Evolutionary conservation across 106 monocot genomes (phyloP).

Genomic region (Allium fistulosum): DNA sequence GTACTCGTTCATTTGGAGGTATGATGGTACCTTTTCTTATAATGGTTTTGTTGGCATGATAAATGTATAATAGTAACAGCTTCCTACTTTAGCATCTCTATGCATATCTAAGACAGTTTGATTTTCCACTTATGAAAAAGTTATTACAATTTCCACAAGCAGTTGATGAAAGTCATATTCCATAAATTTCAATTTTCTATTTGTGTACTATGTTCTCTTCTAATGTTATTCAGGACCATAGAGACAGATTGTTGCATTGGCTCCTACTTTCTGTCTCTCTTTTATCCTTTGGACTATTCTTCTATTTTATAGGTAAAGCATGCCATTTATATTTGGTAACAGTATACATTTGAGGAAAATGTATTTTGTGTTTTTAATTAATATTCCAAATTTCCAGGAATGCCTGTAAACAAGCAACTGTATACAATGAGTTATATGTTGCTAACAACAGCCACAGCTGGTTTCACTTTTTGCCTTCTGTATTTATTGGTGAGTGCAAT

Average conservation of each 20-base stretch:
- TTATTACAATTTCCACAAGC: too few relatives aligned
- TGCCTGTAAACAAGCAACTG: slow-evolving; percentile 72
- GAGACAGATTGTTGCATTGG: slow-evolving; percentile 46
- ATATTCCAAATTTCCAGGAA: slow-evolving; percentile 25
- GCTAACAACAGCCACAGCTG: slow-evolving; percentile 60
- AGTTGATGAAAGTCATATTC: too few relatives aligned
- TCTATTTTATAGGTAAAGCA: slow-evolving; percentile 40
- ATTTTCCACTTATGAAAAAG: too few relatives aligned
- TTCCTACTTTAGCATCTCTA: too few relatives aligned
- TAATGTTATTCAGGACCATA: slow-evolving; percentile 50
- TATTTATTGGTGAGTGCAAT: slow-evolving; percentile 49
- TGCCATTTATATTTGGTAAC: not conserved
- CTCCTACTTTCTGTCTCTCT: slow-evolving; percentile 39
- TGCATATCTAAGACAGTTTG: too few relatives aligned
- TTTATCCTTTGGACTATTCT: slow-evolving; percentile 44
- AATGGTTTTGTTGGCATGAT: too few relatives aligned
- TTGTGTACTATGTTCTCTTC: not conserved
- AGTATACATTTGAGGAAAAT: slow-evolving; percentile 6
- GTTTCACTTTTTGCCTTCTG: slow-evolving; percentile 53
- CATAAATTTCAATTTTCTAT: too few relatives aligned
- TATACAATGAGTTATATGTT: slow-evolving; percentile 59
- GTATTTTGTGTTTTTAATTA: slow-evolving; percentile 4
- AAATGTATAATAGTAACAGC: too few relatives aligned
- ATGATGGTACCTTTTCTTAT: not conserved
- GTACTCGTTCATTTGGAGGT: slow-evolving; percentile 67